Evolutionary conservation across 1,284 basidiomycete species (phyloP), one percentile per base, ranked within the genome.

Genomic region (Thelephora terrestris): DNA sequence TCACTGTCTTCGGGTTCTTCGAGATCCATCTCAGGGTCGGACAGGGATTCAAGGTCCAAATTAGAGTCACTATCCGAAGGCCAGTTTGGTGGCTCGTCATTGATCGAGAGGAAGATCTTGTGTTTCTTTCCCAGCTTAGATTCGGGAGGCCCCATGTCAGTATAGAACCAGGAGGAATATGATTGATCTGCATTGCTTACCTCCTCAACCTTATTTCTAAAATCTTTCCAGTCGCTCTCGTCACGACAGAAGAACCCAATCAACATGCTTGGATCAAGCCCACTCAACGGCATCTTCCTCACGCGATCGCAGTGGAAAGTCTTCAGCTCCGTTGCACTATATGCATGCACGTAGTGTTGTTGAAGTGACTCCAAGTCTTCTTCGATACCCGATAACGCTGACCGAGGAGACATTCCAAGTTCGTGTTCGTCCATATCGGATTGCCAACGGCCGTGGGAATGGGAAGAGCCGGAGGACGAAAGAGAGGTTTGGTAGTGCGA

Each of bases 251-350:
- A 62, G 64, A 99, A 97, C 16, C 94, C 94, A 47, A 98, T 73
- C 7, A 99, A 71, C 95, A 99, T 98, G 59, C 91, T 95, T 10
- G 96, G 95, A 62, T 98, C 95, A 47, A 99, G 67, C n/a, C 84
- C 83, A 35, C 81, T 79, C 43, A 98, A 67, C 0, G 87, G 85
- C 89, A 98, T 93, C 75, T 94, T 93, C 61, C 91, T 76, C 39
- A 97, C 85, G 18, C 85, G 81, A 23, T 97, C 93, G 62, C 91
- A 93, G 64, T 98, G 95, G 72, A 92, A 99, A 2, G 91, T 94
- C 54, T 76, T 76, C 25, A 97, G 68, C 59, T 93, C 87, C 6
- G 72, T 48, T 10, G 74, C 64, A 0, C 71, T 64, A 62, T 86
- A 91, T 4, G 84, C 81, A 0, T 70, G 69, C 18, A 72, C 69